A percentile compares a stretch with the other conserved stretches of the same genome.
Conservation (phyloP, 2,329 filamentous ascomycete genomes). For the Ilyonectria destructans region DNA sequence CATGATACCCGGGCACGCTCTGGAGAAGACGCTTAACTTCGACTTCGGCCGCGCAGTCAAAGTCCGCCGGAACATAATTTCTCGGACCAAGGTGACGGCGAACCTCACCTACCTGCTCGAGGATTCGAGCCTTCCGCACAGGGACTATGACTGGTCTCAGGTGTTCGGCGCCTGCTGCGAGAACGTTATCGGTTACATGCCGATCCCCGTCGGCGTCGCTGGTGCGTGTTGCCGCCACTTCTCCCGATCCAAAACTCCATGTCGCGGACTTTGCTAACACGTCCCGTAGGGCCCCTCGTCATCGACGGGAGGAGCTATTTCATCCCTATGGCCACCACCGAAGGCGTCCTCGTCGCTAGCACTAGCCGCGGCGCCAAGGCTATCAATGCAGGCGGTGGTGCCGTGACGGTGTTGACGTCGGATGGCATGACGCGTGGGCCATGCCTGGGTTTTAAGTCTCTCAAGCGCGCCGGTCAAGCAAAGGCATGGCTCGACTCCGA, state of each 20-base stretch:
- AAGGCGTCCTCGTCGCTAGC: constrained; percentile 96
- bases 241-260: too few relatives aligned
- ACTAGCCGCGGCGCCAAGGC: constrained; percentile 96
- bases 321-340: constrained; percentile 98
- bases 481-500: constrained; percentile 98
- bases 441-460: constrained; percentile 91
- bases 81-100: constrained; percentile 87
- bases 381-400: constrained; percentile 96
- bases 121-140: constrained; percentile 87
- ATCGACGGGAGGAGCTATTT: constrained; percentile 98
- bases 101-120: constrained; percentile 85
- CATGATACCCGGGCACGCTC: constrained; percentile 93
- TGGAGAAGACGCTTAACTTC: constrained; percentile 93
- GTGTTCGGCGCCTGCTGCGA: constrained; percentile 98
- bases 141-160: constrained; percentile 94
- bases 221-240: too few relatives aligned
- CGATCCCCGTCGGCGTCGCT: constrained; percentile 93
- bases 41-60: constrained; percentile 96
- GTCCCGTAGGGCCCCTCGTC: constrained; percentile 86
- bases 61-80: constrained; percentile 88
- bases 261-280: too few relatives aligned
- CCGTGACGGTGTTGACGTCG: constrained; percentile 90
- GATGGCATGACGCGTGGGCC: constrained; percentile 99
- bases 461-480: constrained; percentile 90
- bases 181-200: constrained; percentile 97